Evolutionary conservation across 345 rosid species (phyloP).

Genomic region (Citrus sinensis): DVS_A1.0 CM039168.1:420001-420500

Average conservation of each 20-base stretch:
- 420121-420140: neutral
- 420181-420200: neutral
- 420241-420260: too few relatives aligned
- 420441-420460: neutral
- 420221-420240: neutral
- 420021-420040: constrained; percentile 78
- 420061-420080: constrained; percentile 91
- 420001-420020: constrained; percentile 73
- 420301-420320: neutral
- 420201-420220: neutral
- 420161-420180: neutral
- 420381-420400: neutral
- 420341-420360: neutral
- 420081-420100: constrained; percentile 65
- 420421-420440: neutral
- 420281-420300: neutral
- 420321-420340: neutral
- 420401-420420: neutral
- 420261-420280: neutral
- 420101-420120: neutral
- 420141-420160: neutral
- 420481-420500: neutral
- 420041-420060: constrained; percentile 85
- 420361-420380: too few relatives aligned
- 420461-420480: neutral